A percentile compares a stretch with the other conserved stretches of the same genome.
phyloP scores from a whole-genome alignment of 495 filamentous ascomycete genomes.

The Penicillium bovifimosum region DNA sequence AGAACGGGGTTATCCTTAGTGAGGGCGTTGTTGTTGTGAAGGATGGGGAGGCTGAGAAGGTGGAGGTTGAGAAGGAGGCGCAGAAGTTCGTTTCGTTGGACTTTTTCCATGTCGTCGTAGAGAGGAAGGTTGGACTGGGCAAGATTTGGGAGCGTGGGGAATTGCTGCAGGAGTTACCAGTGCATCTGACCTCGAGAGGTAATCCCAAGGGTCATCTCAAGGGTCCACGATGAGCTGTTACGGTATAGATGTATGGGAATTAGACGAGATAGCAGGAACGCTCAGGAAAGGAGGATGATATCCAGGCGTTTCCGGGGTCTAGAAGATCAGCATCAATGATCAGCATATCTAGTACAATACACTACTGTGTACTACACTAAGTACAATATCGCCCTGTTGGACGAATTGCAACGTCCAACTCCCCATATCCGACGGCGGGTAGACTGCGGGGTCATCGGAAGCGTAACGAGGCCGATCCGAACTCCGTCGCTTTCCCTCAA shows the following conservation, averaged over 20 bases:
- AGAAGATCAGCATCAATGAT: neutral
- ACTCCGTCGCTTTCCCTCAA: neutral
- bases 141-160: constrained; percentile 61
- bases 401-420: neutral
- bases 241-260: neutral
- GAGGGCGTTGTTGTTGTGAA: constrained; percentile 34
- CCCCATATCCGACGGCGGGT: neutral
- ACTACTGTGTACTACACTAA: neutral
- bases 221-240: constrained; percentile 15
- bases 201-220: constrained; percentile 41
- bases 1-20: constrained; percentile 69
- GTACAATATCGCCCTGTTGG: too few species aligned
- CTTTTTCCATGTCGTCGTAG: constrained; percentile 49
- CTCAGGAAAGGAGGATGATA: neutral
- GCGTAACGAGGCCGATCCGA: constrained; percentile 10
- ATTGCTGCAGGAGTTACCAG: constrained; percentile 48
- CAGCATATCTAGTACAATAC: neutral
- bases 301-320: neutral
- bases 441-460: constrained; percentile 18
- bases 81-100: constrained; percentile 37
- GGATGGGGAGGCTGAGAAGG: constrained; percentile 4
- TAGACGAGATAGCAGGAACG: neutral
- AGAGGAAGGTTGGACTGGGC: constrained; percentile 51
- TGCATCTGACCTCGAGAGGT: constrained; percentile 22
- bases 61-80: constrained; percentile 12